Evolutionary conservation across 805 yeast species (phyloP).

Genomic region (Ogataea siamensis): DNA sequence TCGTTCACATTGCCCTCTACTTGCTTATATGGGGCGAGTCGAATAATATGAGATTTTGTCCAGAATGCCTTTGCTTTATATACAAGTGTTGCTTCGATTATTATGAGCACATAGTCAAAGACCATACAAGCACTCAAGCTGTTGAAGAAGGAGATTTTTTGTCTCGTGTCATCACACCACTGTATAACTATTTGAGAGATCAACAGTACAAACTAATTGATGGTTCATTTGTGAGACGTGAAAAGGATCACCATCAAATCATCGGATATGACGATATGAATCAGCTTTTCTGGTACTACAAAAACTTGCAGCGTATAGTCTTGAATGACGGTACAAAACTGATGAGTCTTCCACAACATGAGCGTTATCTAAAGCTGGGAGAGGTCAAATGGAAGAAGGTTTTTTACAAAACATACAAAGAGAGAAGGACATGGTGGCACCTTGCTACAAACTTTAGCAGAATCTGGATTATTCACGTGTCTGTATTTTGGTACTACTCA

Average conservation of each 20-base stretch:
- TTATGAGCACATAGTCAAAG: slow-evolving; percentile 38
- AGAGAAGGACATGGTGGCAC: slow-evolving; percentile 51
- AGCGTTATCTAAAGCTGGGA: slow-evolving; percentile 35
- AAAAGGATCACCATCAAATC: slow-evolving; percentile 63
- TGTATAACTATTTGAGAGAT: slow-evolving; percentile 57
- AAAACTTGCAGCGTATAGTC: slow-evolving; percentile 35
- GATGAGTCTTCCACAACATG: slow-evolving; percentile 29
- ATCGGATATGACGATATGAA: slow-evolving; percentile 57
- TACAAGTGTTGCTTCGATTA: slow-evolving; percentile 56
- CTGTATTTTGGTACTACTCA: slow-evolving; percentile 52
- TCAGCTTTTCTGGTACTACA: slow-evolving; percentile 49
- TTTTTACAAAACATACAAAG: slow-evolving; percentile 47
- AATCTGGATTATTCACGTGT: slow-evolving; percentile 52
- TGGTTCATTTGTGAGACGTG: slow-evolving; percentile 59
- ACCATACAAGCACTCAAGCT: neutral
- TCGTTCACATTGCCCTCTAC: slow-evolving; percentile 62
- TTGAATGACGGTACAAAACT: slow-evolving; percentile 36
- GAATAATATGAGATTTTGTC: slow-evolving; percentile 55
- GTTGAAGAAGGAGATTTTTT: slow-evolving; percentile 33
- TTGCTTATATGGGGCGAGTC: slow-evolving; percentile 77
- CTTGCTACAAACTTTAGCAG: slow-evolving; percentile 48
- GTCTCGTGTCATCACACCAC: slow-evolving; percentile 43
- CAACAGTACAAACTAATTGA: slow-evolving; percentile 62
- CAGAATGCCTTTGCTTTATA: slow-evolving; percentile 52
- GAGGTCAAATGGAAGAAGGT: slow-evolving; percentile 40